Conservation (phyloP, 495 filamentous ascomycete species). For the Aspergillus panamensis region DNA sequence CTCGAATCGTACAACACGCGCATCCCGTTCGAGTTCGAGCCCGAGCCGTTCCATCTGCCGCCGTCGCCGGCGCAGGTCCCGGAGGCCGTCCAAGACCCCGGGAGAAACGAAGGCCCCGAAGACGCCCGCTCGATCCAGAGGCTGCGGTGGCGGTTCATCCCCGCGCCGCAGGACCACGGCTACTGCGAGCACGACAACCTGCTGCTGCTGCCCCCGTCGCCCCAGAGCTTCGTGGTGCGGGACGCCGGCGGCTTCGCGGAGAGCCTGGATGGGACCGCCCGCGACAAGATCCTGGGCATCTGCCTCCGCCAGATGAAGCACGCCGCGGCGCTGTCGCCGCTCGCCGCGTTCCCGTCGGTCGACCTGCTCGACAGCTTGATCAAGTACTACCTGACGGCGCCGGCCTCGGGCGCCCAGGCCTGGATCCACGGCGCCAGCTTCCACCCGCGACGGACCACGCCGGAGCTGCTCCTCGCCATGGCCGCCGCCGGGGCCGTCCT, state of each 20-base stretch:
- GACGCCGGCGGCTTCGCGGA: neutral
- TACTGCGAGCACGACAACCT: neutral
- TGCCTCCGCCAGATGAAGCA: neutral
- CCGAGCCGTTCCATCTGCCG: neutral
- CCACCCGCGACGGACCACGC: neutral
- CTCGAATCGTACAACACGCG: neutral
- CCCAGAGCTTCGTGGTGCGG: neutral
- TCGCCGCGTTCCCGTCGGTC: neutral
- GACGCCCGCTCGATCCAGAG: neutral
- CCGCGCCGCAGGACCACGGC: neutral
- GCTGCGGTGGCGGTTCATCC: neutral
- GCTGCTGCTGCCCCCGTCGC: neutral
- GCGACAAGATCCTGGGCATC: neutral
- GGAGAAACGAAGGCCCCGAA: neutral
- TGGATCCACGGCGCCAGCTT: neutral
- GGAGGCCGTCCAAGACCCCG: neutral
- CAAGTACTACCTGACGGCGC: neutral
- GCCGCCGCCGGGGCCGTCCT: neutral
- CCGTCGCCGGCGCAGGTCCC: neutral
- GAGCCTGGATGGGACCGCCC: neutral
- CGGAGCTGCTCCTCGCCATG: neutral
- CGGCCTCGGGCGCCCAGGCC: neutral
- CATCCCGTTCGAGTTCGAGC: neutral
- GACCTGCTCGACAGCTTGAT: neutral
- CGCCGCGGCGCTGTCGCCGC: neutral